Evolutionary conservation across 495 filamentous ascomycete genomes (phyloP).

Genomic region (Bacidia gigantensis): DNA sequence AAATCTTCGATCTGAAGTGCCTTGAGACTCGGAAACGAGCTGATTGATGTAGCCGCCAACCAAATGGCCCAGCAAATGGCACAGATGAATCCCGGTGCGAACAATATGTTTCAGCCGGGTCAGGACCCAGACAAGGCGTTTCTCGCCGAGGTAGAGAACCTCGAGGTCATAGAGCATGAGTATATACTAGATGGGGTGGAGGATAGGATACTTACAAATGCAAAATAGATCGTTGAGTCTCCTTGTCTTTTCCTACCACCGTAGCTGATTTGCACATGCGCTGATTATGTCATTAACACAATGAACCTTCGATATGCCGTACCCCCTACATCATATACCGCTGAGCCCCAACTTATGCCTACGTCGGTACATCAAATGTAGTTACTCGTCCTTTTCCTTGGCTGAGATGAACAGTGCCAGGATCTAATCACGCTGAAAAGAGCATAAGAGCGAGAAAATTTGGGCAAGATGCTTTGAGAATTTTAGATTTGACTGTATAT

Average conservation of each 20-base stretch:
- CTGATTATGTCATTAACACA: too few species aligned
- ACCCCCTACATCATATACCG: too few species aligned
- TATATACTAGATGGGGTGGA: conserved; percentile 81
- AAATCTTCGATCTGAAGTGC: background rate
- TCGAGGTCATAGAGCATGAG: conserved; percentile 87
- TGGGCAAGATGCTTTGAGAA: too few species aligned
- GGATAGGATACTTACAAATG: conserved; percentile 49
- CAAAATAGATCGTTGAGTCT: background rate
- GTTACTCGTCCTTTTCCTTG: too few species aligned
- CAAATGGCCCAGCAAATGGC: conserved; percentile 94
- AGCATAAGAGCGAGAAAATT: too few species aligned
- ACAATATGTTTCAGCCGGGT: conserved; percentile 79
- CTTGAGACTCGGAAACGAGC: conserved; percentile 1
- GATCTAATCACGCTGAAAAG: too few species aligned
- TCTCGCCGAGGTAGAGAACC: conserved; percentile 77
- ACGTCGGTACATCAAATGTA: too few species aligned
- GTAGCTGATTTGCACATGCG: too few species aligned
- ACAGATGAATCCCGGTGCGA: conserved; percentile 56
- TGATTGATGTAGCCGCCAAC: conserved; percentile 55
- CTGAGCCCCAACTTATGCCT: too few species aligned
- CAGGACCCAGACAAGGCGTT: conserved; percentile 93
- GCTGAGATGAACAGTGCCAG: too few species aligned
- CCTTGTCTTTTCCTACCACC: too few species aligned
- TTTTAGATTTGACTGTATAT: background rate
- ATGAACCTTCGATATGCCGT: too few species aligned